Percentiles rank a stretch among this genome's conserved stretches.
Conservation (phyloP, 495 filamentous ascomycete genomes). For the Penicillium ucsense region DNA sequence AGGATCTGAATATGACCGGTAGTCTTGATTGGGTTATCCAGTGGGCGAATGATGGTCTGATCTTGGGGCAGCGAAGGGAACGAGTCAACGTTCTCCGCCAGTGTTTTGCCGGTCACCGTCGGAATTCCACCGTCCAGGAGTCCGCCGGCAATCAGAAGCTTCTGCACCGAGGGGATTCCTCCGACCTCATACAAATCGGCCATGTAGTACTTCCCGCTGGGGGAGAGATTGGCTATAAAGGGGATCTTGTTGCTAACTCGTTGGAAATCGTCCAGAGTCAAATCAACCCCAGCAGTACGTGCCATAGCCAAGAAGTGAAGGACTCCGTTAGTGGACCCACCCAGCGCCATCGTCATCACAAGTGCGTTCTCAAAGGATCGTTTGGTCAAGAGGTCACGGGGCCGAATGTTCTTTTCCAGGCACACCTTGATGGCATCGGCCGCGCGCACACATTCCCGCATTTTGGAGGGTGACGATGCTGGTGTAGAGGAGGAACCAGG, state of each 20-base stretch:
- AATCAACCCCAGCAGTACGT: slow-evolving; percentile 69
- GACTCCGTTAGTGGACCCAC: slow-evolving; percentile 86
- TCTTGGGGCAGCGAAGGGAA: slow-evolving; percentile 72
- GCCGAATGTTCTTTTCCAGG: slow-evolving; percentile 81
- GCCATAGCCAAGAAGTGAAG: slow-evolving; percentile 96
- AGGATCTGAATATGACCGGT: slow-evolving; percentile 88
- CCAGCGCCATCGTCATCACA: slow-evolving; percentile 84
- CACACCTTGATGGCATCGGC: slow-evolving; percentile 77
- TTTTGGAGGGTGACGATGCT: slow-evolving; percentile 78
- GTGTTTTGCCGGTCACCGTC: slow-evolving; percentile 87
- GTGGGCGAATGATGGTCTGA: slow-evolving; percentile 76
- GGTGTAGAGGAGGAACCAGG: slow-evolving; percentile 88
- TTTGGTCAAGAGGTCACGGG: slow-evolving; percentile 75
- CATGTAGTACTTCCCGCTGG: slow-evolving; percentile 82
- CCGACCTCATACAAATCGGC: slow-evolving; percentile 92
- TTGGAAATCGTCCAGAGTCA: slow-evolving; percentile 83
- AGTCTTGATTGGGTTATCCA: slow-evolving; percentile 75
- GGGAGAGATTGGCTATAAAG: slow-evolving; percentile 87
- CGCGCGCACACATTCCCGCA: slow-evolving; percentile 80
- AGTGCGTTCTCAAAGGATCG: slow-evolving; percentile 88
- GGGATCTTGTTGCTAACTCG: slow-evolving; percentile 82
- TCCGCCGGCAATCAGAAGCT: slow-evolving; percentile 74
- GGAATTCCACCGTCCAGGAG: slow-evolving; percentile 75
- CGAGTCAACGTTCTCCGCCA: slow-evolving; percentile 76
- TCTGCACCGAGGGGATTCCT: slow-evolving; percentile 84